Evolutionary conservation across 371 early-diverging fungal genomes (phyloP), one percentile per base, ranked within the genome.

Genomic region (Amoeboaphelidium protococcarum): DNA sequence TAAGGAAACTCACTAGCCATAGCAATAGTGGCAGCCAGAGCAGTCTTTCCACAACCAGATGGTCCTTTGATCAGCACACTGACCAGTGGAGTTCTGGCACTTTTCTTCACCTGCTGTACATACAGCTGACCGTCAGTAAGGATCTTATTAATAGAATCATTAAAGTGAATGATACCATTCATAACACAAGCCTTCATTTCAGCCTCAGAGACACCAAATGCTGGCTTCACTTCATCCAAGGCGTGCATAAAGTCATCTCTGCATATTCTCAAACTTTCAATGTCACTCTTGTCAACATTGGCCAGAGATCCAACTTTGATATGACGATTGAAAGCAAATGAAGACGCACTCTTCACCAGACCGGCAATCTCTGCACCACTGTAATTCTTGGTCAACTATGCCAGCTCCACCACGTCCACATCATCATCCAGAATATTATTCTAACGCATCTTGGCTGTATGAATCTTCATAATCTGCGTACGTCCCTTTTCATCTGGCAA

Each of bases 331-430:
- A 99, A 84, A 1, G 99, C 92, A 70, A 84, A 99, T 0, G 98
- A 95, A n/a, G 84, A 79, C 2, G 99, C 99, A 44, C 88, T 84
- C 56, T 91, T 92, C 13, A 98, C 85, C 13, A 99, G 67, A 60
- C 98, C 92, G 13, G 86, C 75, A 50, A 99, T 91, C 61, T 99
- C 99, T 37, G 99, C 99, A 60, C 99, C 99, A 52, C 87, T 91
- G 61, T 85, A 99, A 70, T 99, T 99, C 66, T 88, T 92, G n/a
- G 97, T 86, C 50, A 88, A 54, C 0, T 67, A 65, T 0, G 97
- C 90, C 47, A 98, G 62, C 60, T 94, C 88, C 1, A 62, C 57
- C 22, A 99, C 52, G 51, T 85, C 75, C 16, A 99, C 97, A 63
- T 88, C 85, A 0, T 53, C n/a, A 27, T 71, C 88, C 43, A 98